Conservation (phyloP, 768 basidiomycete genomes). For the Candolleomyces aberdarensis region DNA sequence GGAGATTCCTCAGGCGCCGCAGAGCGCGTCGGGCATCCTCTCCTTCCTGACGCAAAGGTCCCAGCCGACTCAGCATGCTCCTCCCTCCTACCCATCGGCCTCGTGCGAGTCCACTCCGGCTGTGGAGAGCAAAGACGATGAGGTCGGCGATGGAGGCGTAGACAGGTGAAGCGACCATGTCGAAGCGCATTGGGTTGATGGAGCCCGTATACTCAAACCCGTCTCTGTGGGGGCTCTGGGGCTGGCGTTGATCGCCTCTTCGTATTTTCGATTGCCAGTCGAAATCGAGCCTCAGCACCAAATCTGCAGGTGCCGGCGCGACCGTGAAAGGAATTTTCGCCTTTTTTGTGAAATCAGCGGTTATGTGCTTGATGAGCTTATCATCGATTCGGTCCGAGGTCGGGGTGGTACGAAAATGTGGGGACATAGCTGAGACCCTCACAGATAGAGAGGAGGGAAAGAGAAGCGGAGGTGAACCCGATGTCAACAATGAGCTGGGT, state of each 20-base stretch:
- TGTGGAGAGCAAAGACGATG: constrained; percentile 48
- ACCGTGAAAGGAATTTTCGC: constrained; percentile 73
- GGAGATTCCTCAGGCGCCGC: too few species aligned
- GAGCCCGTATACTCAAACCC: constrained; percentile 79
- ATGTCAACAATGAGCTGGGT: constrained; percentile 82
- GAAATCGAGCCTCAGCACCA: constrained; percentile 84
- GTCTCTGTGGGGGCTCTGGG: constrained; percentile 90
- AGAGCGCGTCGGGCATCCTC: too few species aligned
- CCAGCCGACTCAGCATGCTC: constrained; percentile 51
- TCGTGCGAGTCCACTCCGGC: constrained; percentile 60
- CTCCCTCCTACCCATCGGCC: constrained; percentile 74
- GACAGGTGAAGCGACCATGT: constrained; percentile 57
- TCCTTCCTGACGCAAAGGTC: constrained; percentile 64
- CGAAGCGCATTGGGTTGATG: constrained; percentile 58
- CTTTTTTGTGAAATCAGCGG: constrained; percentile 96
- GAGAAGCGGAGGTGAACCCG: constrained; percentile 67
- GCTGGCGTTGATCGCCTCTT: constrained; percentile 87
- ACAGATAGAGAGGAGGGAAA: constrained; percentile 70
- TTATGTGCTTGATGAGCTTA: constrained; percentile 85
- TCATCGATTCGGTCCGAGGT: constrained; percentile 72
- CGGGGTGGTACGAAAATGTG: constrained; percentile 44
- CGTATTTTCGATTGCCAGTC: constrained; percentile 90
- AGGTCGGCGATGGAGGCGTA: constrained; percentile 55
- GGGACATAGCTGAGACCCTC: constrained; percentile 71
- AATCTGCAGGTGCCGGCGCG: constrained; percentile 47